Conservation (phyloP, 192 early-diverging fungal species). For the Umbelopsis sp. region DNA sequence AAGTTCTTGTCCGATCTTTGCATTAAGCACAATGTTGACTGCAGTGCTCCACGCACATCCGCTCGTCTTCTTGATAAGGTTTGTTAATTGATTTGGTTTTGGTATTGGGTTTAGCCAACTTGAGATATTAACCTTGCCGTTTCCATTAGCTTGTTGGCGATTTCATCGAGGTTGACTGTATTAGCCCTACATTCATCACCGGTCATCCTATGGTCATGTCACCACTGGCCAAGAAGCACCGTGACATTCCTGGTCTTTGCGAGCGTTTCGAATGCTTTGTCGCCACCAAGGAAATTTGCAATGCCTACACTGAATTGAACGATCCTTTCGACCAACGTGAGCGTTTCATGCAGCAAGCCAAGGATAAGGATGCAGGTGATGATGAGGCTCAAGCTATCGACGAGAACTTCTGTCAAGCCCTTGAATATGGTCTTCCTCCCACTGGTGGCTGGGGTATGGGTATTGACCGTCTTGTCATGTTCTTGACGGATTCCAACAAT, state of each 20-base stretch:
- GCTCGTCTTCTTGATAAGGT: constrained; percentile 93
- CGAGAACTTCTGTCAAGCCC: constrained; percentile 93
- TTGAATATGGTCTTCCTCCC: constrained; percentile 97
- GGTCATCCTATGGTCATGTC: constrained; percentile 99
- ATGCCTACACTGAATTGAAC: constrained; percentile 99
- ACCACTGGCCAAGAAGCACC: constrained; percentile 96
- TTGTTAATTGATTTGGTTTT: constrained; percentile 37
- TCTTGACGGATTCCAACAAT: constrained; percentile 97
- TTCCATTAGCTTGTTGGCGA: constrained; percentile 71
- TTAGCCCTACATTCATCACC: constrained; percentile 91
- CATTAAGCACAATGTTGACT: constrained; percentile 94
- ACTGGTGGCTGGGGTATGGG: constrained; percentile 95
- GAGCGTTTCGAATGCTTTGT: constrained; percentile 99
- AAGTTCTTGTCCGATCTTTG: constrained; percentile 93
- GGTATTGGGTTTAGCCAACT: constrained; percentile 46
- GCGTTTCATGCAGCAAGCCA: constrained; percentile 96
- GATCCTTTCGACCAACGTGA: constrained; percentile 99
- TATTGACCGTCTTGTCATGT: constrained; percentile 97
- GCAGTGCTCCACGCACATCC: constrained; percentile 89
- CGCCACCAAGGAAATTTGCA: constrained; percentile 98
- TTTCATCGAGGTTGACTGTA: constrained; percentile 77
- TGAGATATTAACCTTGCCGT: not conserved
- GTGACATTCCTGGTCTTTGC: constrained; percentile 85
- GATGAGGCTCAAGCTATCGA: constrained; percentile 99
- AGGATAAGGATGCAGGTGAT: constrained; percentile 96